Evolutionary conservation across 139 green algal species (phyloP).

Genomic region (Picochlorum sp.): DNA sequence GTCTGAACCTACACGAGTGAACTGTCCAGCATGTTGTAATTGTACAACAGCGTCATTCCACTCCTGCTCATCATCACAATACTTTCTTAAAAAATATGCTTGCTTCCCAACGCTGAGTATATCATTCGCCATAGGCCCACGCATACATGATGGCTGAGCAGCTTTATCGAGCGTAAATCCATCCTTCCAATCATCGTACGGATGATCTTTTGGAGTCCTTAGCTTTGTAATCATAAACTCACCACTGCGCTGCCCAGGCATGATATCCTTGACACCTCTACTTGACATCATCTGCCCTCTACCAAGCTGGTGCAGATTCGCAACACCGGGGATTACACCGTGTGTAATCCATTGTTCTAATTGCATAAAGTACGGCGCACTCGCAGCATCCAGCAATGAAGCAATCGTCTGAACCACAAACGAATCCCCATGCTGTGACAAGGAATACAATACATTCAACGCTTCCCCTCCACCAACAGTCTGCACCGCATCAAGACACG

Average conservation of each 20-base stretch:
- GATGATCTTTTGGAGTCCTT: constrained; percentile 3
- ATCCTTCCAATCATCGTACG: constrained; percentile 46
- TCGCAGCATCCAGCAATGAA: constrained; percentile 57
- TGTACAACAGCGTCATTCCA: constrained; percentile 47
- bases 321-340: constrained; percentile 53
- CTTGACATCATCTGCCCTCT: constrained; percentile 13
- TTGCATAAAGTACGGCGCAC: constrained; percentile 75
- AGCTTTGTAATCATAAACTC: constrained; percentile 10
- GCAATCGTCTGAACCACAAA: constrained; percentile 40
- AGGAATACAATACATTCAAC: constrained; percentile 50
- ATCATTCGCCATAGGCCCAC: constrained; percentile 40
- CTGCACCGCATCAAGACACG: constrained; percentile 43
- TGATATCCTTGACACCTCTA: constrained; percentile 21
- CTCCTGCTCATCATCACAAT: constrained; percentile 56
- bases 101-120: constrained; percentile 82
- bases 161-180: constrained; percentile 48
- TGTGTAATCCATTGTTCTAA: constrained; percentile 77
- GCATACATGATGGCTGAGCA: constrained; percentile 55
- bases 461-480: constrained; percentile 55
- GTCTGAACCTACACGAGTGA: background rate
- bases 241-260: background rate
- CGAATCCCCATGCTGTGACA: constrained; percentile 70
- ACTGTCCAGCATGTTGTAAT: background rate
- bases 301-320: background rate
- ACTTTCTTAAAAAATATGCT: constrained; percentile 83